Evolutionary conservation across 352 stramenopile species (phyloP).

Genomic region (Pythium volutum): DNA sequence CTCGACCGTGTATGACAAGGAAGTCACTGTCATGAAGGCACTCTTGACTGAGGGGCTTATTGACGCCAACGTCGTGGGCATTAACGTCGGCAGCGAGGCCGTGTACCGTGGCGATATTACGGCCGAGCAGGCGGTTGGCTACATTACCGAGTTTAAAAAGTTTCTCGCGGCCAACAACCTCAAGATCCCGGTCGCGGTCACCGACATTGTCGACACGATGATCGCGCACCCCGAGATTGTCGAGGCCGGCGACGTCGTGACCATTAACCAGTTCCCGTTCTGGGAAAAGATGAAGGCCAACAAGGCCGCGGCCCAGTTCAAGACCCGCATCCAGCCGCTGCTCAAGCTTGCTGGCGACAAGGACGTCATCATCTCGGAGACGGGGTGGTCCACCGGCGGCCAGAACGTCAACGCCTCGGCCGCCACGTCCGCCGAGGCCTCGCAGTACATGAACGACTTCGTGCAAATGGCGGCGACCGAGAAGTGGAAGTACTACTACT

Average conservation of each 20-base stretch:
- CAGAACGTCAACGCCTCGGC: conserved; percentile 58
- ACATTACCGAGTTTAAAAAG: conserved; percentile 73
- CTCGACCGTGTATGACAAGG: conserved; percentile 55
- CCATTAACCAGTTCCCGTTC: conserved; percentile 85
- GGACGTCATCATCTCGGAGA: conserved; percentile 82
- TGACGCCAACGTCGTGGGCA: conserved; percentile 76
- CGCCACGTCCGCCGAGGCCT: conserved; percentile 49
- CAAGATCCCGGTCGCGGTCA: conserved; percentile 63
- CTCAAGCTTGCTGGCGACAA: conserved; percentile 60
- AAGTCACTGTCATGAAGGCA: conserved; percentile 60
- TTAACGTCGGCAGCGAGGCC: conserved; percentile 82
- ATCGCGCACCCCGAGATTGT: conserved; percentile 75
- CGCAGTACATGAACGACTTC: conserved; percentile 79
- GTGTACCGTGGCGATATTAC: conserved; percentile 80
- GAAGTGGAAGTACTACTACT: conserved; percentile 88
- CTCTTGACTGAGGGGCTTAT: conserved; percentile 58
- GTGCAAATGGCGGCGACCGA: conserved; percentile 54
- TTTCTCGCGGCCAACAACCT: conserved; percentile 59
- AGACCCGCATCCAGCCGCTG: conserved; percentile 66
- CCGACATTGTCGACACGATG: conserved; percentile 80
- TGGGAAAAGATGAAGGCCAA: conserved; percentile 65
- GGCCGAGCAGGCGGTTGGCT: conserved; percentile 60
- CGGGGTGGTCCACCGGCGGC: conserved; percentile 70
- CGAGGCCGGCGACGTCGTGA: conserved; percentile 71
- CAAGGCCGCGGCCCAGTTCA: conserved; percentile 67